Evolutionary conservation across 176 grass and related monocot genomes (phyloP).

Genomic region (Saccharum spontaneum): DNA sequence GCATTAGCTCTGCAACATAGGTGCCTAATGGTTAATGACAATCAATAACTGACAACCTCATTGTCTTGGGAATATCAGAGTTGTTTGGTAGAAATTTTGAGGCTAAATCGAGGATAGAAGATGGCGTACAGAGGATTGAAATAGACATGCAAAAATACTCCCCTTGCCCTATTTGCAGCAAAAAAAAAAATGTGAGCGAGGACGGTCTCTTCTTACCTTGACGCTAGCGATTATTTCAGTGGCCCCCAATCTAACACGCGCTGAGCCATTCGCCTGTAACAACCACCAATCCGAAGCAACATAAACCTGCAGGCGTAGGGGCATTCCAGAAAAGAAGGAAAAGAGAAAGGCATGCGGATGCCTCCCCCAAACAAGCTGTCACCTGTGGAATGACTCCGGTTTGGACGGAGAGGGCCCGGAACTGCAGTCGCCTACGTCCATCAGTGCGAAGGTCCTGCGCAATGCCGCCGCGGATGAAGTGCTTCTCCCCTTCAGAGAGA

Average conservation of each 20-base stretch:
- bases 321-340: not conserved
- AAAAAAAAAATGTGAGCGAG: not conserved
- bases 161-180: not conserved
- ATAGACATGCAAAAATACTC: not conserved
- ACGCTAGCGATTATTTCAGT: conserved; percentile 88
- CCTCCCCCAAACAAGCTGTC: not conserved
- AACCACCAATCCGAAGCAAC: conserved; percentile 7
- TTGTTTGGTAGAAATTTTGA: not conserved
- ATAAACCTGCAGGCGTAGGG: not conserved
- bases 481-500: conserved; percentile 82
- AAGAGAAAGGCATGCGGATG: not conserved
- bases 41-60: not conserved
- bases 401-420: conserved; percentile 62
- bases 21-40: not conserved
- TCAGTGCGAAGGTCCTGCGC: conserved; percentile 72
- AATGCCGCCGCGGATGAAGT: conserved; percentile 65
- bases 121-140: not conserved
- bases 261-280: conserved; percentile 75
- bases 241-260: conserved; percentile 66
- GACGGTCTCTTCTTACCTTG: conserved; percentile 55
- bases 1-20: not conserved
- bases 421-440: conserved; percentile 69
- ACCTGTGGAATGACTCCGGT: conserved; percentile 90
- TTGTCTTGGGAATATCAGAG: not conserved
- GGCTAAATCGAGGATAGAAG: not conserved